Percentiles rank a stretch among this genome's conserved stretches.
Evolutionary conservation across 352 stramenopile species (phyloP).

Genomic region (Ophiocytium majus): DNA sequence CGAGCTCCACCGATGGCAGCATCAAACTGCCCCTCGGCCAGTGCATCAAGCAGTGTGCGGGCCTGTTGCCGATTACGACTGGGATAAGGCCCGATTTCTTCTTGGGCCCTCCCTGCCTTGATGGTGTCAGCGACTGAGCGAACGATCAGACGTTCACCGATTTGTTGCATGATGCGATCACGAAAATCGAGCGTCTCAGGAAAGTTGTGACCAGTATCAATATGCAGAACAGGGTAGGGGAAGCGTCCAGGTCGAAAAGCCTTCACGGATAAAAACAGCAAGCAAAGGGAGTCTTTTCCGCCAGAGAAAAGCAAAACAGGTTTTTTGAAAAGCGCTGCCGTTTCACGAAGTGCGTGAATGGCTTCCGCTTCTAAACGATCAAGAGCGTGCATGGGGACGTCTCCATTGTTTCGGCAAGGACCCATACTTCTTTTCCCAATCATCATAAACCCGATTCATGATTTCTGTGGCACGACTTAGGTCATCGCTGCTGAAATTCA

Average conservation of each 20-base stretch:
- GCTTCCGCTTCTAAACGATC: neutral
- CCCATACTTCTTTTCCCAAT: too few relatives aligned
- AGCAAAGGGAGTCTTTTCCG: neutral
- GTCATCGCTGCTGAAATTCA: too few relatives aligned
- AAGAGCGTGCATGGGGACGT: too few relatives aligned
- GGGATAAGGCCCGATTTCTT: neutral
- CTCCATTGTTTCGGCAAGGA: too few relatives aligned
- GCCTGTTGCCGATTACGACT: neutral
- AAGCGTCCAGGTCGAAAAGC: neutral
- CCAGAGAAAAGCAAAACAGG: neutral
- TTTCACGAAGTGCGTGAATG: neutral
- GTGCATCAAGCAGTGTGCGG: neutral
- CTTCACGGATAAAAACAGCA: neutral
- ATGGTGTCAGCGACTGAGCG: neutral
- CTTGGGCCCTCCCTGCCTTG: neutral
- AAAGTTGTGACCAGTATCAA: slow-evolving; percentile 13
- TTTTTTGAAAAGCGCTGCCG: neutral
- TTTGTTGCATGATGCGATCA: neutral
- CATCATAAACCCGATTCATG: too few relatives aligned
- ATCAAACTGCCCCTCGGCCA: neutral
- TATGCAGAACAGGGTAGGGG: neutral
- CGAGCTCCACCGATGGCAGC: neutral
- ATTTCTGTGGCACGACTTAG: too few relatives aligned
- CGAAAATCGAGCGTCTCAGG: neutral
- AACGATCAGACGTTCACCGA: neutral